Percentiles rank a stretch among this genome's conserved stretches.
phyloP scores from a whole-genome alignment of 148 eudicot species.

The Spergularia bocconei region DNA sequence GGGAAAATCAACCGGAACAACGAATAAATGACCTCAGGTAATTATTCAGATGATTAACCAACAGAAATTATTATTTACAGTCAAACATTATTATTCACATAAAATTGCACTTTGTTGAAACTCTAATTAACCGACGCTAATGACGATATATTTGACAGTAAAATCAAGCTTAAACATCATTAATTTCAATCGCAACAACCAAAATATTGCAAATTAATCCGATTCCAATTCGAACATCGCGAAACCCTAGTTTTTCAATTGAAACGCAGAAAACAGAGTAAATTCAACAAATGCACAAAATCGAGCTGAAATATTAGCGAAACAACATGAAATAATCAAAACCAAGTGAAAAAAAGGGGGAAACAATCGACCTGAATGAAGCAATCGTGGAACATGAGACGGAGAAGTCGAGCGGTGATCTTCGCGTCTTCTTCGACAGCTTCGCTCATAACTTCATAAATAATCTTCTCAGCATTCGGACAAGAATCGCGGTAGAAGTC shows the following conservation, averaged over 20 bases:
- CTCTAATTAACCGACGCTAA: too few relatives aligned
- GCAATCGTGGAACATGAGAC: slow-evolving; percentile 40
- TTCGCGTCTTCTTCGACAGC: slow-evolving; percentile 10
- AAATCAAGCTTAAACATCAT: too few relatives aligned
- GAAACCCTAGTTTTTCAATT: slow-evolving; percentile 13
- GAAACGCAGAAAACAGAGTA: background rate
- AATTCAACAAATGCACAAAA: background rate
- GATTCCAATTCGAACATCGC: background rate
- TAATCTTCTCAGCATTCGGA: slow-evolving; percentile 27
- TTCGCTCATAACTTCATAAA: slow-evolving; percentile 19
- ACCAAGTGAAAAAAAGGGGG: background rate
- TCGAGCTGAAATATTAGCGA: background rate
- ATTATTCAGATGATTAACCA: too few relatives aligned
- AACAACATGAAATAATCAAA: too few relatives aligned
- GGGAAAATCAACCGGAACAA: too few relatives aligned
- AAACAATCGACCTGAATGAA: slow-evolving; percentile 27
- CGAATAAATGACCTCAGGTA: too few relatives aligned
- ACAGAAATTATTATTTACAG: too few relatives aligned
- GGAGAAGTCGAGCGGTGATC: slow-evolving; percentile 29
- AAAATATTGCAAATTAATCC: background rate
- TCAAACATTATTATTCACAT: too few relatives aligned
- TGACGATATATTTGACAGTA: too few relatives aligned
- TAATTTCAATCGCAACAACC: too few relatives aligned
- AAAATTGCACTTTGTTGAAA: too few relatives aligned
- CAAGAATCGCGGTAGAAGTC: slow-evolving; percentile 30